A percentile compares a stretch with the other conserved stretches of the same genome.
These are phyloP conservation scores for Plasmopara viticola DNA, from an alignment of 352 stramenopile genomes.

Conservation along the genomic window DNA sequence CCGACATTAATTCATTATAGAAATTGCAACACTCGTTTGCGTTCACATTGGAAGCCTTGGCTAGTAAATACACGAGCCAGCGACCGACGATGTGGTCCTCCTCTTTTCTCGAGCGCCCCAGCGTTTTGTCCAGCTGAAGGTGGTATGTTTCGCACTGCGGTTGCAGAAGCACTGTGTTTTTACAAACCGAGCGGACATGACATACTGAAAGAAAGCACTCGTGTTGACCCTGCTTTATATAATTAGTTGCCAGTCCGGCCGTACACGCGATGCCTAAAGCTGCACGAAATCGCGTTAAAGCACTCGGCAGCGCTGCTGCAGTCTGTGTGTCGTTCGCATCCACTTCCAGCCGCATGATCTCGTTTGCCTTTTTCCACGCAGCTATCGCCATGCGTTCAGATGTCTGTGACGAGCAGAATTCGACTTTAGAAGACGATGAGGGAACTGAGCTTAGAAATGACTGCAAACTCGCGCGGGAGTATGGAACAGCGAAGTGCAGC, in stretches of 20 bases:
- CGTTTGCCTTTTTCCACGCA: constrained; percentile 41
- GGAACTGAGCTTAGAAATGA: constrained; percentile 33
- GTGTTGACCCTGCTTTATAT: constrained; percentile 51
- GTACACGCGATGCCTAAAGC: constrained; percentile 67
- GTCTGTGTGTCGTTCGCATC: constrained; percentile 17
- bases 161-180: constrained; percentile 9
- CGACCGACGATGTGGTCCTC: constrained; percentile 66
- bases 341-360: constrained; percentile 31
- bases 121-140: constrained; percentile 57
- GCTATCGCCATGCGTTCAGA: constrained; percentile 55
- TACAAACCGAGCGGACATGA: constrained; percentile 9
- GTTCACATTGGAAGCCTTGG: constrained; percentile 36
- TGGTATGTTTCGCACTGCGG: constrained; percentile 50
- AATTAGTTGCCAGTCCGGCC: constrained; percentile 57
- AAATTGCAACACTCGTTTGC: constrained; percentile 22
- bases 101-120: constrained; percentile 42
- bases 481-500: constrained; percentile 61
- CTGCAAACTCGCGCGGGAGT: constrained; percentile 53
- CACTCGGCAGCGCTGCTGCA: constrained; percentile 18
- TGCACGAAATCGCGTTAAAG: constrained; percentile 29
- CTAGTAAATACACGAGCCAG: constrained; percentile 64
- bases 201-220: constrained; percentile 70
- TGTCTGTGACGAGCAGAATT: constrained; percentile 56
- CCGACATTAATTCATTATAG: constrained; percentile 23
- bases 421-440: constrained; percentile 10